Base-by-base conservation (phyloP, 1,284 basidiomycete genomes). In the Cryptococcus neoformans region DNA sequence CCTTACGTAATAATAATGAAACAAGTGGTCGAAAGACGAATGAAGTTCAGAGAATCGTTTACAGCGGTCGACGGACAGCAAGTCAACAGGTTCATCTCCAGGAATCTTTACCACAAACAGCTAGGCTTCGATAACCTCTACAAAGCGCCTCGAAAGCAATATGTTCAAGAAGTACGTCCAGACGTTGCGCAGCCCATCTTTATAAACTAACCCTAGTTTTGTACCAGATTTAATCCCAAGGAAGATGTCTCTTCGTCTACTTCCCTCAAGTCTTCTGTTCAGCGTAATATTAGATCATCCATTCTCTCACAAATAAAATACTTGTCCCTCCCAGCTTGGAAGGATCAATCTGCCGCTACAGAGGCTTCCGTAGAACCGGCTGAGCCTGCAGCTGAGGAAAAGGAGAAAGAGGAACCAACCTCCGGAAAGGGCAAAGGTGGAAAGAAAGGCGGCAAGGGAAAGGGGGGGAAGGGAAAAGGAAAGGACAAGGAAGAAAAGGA, bases 201-300 rank as follows among this genome's bases (percentile, higher is more conserved):
- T 41, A 41, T 11, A 41, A 41, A 41, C 11, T 41, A 41, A 11
- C n/a, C n/a, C 16, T 9, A 39, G 14, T 50, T 11, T 34, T 28
- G 3, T 28, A 21, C 12, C 12, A 95, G 92, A 78, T 96, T 96
- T 79, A 82, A 81, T 55, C 84, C 89, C 16, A 86, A 91, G 59
- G 86, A 87, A 39, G 95, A 99, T 73, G 86, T 99, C 62, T 84
- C 92, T 42, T 87, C 89, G 21, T 92, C 94, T 66, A 94, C 92
- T n/a, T 90, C 90, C 55, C 84, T 97, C 63, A 99, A 99, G 79
- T 88, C 92, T 36, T 97, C 93, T 8, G 88, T 93, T 7, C 95
- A 98, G 74, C 84, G 96, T 70, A 84, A 85, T 61, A 93, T 98
- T 75, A 87, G 96, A 52, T 79, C 86, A 38, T 83, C 83, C 56